Evolutionary conservation across 345 rosid species (phyloP), one percentile per base, ranked within the genome.

Genomic region (Moricandia arvensis): DNA sequence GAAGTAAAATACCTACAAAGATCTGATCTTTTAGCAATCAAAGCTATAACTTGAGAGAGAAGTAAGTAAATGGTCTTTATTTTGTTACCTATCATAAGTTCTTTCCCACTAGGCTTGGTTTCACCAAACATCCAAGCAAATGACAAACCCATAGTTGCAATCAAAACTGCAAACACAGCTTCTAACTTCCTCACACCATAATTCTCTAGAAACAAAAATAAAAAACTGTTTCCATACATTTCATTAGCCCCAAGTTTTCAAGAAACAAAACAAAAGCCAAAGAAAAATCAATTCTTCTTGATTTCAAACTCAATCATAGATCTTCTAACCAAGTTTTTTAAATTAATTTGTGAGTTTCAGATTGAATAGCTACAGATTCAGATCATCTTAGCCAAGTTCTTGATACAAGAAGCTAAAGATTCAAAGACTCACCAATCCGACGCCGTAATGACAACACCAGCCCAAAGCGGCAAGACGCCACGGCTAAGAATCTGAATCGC

Each of bases 91-190:
- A 81, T 66, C 75, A 89, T 31, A 59, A 94, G 95, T 75, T 94
- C 90, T 83, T 79, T 94, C 30, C 91, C 88, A 55, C 59, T 89
- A 15, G 98, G 98, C 78, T 86, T 88, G n/a, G 97, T 74, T 68
- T 90, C 93, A 66, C 84, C 90, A 81, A 91, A 94, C 95, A 94
- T 90, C 87, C 95, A 90, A 26, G 97, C 95, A 63, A 91, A 91
- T 4, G 98, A 82, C 37, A 84, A n/a, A 67, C 89, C 96, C 97
- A 91, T 91, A 0, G 90, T 86, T 10, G 87, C 88, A 15, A 91
- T 91, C 74, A 91, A 84, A 75, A 91, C 79, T 1, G 91, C 96
- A 79, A 91, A 91, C 68, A 85, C 86, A 74, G 93, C 97, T 83
- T 89, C 93, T 51, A 91, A 75, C 85, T 88, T 91, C 79, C 96